Base-by-base conservation (phyloP, 1,284 basidiomycete genomes). In the Vanrija sp. region DNA sequence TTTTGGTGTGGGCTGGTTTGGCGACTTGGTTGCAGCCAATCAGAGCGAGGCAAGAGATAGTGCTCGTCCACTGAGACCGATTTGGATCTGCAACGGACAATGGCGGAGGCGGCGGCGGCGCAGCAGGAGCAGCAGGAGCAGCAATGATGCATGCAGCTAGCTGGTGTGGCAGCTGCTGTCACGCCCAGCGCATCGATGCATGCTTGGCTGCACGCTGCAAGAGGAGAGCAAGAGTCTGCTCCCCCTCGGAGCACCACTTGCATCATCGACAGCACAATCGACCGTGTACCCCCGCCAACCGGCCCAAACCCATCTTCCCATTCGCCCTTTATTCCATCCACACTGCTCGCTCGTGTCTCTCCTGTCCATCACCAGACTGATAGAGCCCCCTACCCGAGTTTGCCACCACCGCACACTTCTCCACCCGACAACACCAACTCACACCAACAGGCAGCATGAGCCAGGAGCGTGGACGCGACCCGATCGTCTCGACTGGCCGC, bases 401-500 rank as follows among this genome's bases (percentile, higher is more conserved):
- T 10, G 23, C 12, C 26, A 39, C 29, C 15, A 39, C 29, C 15
- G 14, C 29, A 44, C 43, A n/a, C 28, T 12, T 25, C 15, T 18
- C 19, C 8, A n/a, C 43, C 26, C 26, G 18, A 51, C 54, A 38
- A 60, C 55, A 38, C 14, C 49, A 43, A 43, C 44, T 45, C 23
- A 42, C 40, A 45, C 44, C 26, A 16, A 21, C 25, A 58, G 49
- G 50, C 48, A 52, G n/a, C 47, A 61, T 61, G 59, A 54, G 49
- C 46, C 51, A 57, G 14, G 52, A 54, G 43, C 55, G 43, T 38
- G 59, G 59, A 18, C 59, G 59, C 45, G 59, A 61, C 47, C 55
- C 55, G 44, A 49, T 56, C 43, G 52, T 75, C 52, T 75, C 74
- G 10, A 77, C 75, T 21, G 75, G 75, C 26, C 67, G 75, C 39